These are phyloP conservation scores for Dryas drummondii DNA, from an alignment of 306 rosid species.

Conservation along the genomic window DNA sequence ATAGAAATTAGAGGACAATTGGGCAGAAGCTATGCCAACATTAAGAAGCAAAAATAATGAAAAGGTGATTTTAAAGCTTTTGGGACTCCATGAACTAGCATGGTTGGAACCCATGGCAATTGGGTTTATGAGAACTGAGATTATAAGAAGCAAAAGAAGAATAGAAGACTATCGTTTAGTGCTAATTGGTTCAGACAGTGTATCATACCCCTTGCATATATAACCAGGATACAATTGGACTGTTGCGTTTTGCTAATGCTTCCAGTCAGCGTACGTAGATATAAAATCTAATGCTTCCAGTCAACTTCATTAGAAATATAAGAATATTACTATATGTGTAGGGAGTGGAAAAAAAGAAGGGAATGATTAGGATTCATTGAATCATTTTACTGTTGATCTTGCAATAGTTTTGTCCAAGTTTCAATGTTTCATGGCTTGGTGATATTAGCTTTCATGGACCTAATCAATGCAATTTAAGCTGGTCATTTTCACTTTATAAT, in stretches of 20 bases:
- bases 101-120: background rate
- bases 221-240: background rate
- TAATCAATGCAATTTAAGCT: background rate
- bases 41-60: conserved; percentile 10
- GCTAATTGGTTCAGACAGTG: background rate
- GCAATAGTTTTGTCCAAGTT: too few relatives aligned
- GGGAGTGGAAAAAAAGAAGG: background rate
- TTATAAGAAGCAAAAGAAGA: background rate
- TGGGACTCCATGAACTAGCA: background rate
- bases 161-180: background rate
- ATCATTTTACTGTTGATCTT: too few relatives aligned
- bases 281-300: too few relatives aligned
- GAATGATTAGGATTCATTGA: background rate
- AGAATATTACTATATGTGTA: background rate
- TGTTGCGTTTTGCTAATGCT: background rate
- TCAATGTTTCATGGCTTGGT: background rate
- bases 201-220: background rate
- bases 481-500: background rate
- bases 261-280: background rate
- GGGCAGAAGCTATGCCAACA: conserved; percentile 39
- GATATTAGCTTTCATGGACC: background rate
- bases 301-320: background rate
- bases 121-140: background rate
- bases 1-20: conserved; percentile 55
- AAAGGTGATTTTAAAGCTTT: background rate